phyloP scores from a whole-genome alignment of 2,329 filamentous ascomycete species.

The Chaetomium sp. region DNA sequence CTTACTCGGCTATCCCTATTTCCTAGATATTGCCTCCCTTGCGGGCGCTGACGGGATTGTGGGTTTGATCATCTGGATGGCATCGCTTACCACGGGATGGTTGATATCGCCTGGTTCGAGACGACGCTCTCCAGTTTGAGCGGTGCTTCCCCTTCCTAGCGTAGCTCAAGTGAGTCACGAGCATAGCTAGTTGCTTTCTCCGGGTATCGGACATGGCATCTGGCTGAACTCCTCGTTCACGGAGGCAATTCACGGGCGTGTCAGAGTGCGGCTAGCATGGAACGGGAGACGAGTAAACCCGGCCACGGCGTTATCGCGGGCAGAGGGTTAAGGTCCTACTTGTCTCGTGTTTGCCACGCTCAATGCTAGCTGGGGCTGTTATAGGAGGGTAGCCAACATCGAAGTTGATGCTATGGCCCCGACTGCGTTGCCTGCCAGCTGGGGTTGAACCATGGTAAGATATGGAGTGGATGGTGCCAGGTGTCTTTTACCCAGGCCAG shows the following conservation, averaged over 20 bases:
- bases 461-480: not conserved
- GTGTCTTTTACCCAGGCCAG: not conserved
- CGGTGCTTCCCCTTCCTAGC: not conserved
- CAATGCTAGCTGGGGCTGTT: not conserved
- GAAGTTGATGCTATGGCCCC: slow-evolving; percentile 2
- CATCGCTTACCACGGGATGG: not conserved
- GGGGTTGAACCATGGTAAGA: not conserved
- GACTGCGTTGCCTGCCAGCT: not conserved
- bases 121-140: too few relatives aligned
- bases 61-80: slow-evolving; percentile 11
- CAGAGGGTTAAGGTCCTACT: not conserved
- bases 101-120: not conserved
- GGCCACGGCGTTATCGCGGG: not conserved
- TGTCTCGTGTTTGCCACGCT: not conserved
- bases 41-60: not conserved
- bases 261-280: not conserved
- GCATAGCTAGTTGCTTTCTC: not conserved
- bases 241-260: not conserved
- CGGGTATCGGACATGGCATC: not conserved
- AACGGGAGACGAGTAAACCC: not conserved
- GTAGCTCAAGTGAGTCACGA: not conserved
- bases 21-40: not conserved
- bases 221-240: not conserved
- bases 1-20: not conserved
- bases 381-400: slow-evolving; percentile 4